Base-by-base conservation (phyloP, 2,329 filamentous ascomycete genomes). In the Ceratocystiopsis sp. region DNA sequence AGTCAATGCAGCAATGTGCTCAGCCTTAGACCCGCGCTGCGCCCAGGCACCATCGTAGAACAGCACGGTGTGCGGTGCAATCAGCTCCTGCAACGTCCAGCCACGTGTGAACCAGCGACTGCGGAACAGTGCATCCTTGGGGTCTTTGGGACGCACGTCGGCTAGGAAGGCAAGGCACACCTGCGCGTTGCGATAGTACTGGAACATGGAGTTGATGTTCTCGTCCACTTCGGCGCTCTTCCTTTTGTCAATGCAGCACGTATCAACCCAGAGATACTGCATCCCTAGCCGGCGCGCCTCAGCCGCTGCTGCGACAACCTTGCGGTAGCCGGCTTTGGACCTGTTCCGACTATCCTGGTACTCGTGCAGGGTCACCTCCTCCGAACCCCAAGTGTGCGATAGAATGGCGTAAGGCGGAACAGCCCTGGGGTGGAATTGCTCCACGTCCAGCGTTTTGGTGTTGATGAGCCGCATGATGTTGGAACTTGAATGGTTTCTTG, bases 51-150 rank as follows among this genome's bases (percentile, higher is more conserved):
- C 12, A 35, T 55, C 49, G 47, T 53, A 61, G 45, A 64, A 62
- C 4, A 46, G 18, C 0, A 61, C 17, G 0, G 46, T 36, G 1
- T 15, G 16, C 1, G 58, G 58, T 0, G 59, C 80, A 5, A 84
- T 65, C 0, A 80, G 75, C 57, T 84, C 75, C 54, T 80, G 79
- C 49, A 79, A 61, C 0, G 76, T 82, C 53, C 75, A 72, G n/a
- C 59, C 58, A 71, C 68, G 49, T 1, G 51, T 55, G 42, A 61
- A 61, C 58, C 59, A 61, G 8, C 54, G 44, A 40, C 48, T 49
- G 39, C 40, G 18, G 2, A 35, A 16, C 11, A 36, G 35, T 18
- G 19, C 37, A 19, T 3, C 19, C 36, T 16, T 17, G 6, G 37
- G 10, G 10, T 33, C 35, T 2, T 5, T 10, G 0, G 17, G 25